These are phyloP conservation scores for Allium fistulosum DNA, from an alignment of 106 monocot species.

Conservation along the genomic window DNA sequence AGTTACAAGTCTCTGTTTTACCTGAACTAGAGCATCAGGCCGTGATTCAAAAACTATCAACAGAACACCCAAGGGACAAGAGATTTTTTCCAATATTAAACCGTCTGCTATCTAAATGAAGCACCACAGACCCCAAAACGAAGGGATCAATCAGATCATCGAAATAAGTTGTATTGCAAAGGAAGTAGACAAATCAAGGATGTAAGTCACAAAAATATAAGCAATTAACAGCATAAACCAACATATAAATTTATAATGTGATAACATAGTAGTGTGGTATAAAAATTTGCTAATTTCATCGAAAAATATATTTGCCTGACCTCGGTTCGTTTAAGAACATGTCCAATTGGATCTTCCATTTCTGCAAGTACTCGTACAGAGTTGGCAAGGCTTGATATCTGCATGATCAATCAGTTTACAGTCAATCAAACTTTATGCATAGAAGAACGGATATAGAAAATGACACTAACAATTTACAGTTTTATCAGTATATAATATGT, in stretches of 20 bases:
- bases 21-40: slow-evolving; percentile 98
- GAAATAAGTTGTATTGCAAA: not conserved
- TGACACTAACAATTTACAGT: not conserved
- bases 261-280: too few relatives aligned
- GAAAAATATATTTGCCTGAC: not conserved
- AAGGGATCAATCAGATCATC: not conserved
- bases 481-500: too few relatives aligned
- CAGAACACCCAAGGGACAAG: slow-evolving; percentile 78
- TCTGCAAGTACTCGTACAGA: slow-evolving; percentile 81
- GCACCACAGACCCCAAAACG: too few relatives aligned
- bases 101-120: slow-evolving; percentile 67
- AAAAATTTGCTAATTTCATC: too few relatives aligned
- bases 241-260: too few relatives aligned
- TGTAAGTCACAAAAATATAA: too few relatives aligned
- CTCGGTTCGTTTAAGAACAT: not conserved
- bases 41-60: slow-evolving; percentile 95
- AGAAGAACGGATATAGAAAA: not conserved
- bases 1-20: slow-evolving; percentile 12
- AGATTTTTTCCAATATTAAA: slow-evolving; percentile 71
- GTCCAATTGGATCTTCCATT: slow-evolving; percentile 77
- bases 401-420: not conserved
- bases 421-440: not conserved
- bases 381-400: slow-evolving; percentile 86
- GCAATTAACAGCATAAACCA: too few relatives aligned
- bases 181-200: too few relatives aligned